Base-by-base conservation (phyloP, 306 rosid species). In the Quillaja saponaria region DNA sequence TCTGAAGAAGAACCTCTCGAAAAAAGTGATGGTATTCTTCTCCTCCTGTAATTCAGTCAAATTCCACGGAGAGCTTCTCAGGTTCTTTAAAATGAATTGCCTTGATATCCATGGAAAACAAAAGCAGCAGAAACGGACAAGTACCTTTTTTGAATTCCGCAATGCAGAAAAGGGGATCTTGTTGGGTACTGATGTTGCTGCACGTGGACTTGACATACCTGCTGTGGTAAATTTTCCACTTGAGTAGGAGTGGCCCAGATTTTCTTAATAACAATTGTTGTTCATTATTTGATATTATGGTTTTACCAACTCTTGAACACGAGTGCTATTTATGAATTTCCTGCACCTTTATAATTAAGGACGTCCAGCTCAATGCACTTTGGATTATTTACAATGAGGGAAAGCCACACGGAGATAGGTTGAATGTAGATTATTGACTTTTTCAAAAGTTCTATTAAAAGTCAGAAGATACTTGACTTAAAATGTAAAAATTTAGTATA, bases 181-280 rank as follows among this genome's bases (percentile, higher is more conserved):
- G 84, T 90, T 92, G 10, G 88, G 98, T 74, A 88, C 98, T 53
- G 96, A 92, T 80, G 98, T 92, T 79, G 96, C 96, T 76, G 97
- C 97, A 25, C 97, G 97, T 49, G 97, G 97, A 12, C 86, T 90
- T 44, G 97, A 90, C 71, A 87, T 90, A 35, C 97, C 96, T 44
- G 83, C 80, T 34, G 97, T 90, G 79, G 97, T 90, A 83, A 60
- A 44, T 59, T 44, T 35, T 11, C 38, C 50, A 49, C 34, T 58
- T 68, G 64, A 8, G 13, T 13, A 17, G 48, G 18, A 25, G 3
- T 68, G 58, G 7, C 25, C 28, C 62, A 48, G 61, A 41, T 19
- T 15, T 70, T 71, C 54, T 44, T 8, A 16, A 14, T 28, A 39
- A 34, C 28, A n/a, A 33, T 37, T 46, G 2, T 13, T 41, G 6